Evolutionary conservation across 345 rosid genomes (phyloP), one percentile per base, ranked within the genome.

Genomic region (Luvunga scandens): DNA sequence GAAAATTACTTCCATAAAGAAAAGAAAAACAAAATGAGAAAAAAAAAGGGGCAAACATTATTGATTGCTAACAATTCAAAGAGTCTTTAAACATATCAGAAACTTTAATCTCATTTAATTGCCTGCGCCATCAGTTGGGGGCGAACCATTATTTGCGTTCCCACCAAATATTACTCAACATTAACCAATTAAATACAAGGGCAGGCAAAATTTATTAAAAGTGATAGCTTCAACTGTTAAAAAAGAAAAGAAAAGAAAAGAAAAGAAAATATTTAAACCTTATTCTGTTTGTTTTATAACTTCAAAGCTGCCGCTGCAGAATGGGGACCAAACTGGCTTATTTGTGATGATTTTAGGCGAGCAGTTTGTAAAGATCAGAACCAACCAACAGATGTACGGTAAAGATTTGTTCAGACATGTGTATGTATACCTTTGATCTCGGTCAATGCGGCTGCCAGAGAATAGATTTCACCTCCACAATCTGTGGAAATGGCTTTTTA

Each of bases 381-480:
- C 56, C 9, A 28, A 39, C 6, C 1, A 27, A 34, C 34, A 73
- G 34, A 25, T 66, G 78, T 66, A 75, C 65, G 72, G 48, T 38
- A 24, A 27, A 68, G 66, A 76, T 76, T 30, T 56, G 66, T 25
- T 25, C 68, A 59, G 67, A 57, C 39, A 9, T 9, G 1, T 8
- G 10, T 8, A 8, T 8, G 42, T 39, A 39, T 9, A 55, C 57
- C 21, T 19, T 18, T 5, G 9, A 21, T 38, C 50, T 19, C 19
- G 66, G 56, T 56, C 66, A 77, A 77, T 77, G 66, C 79, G 57
- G 68, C 68, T 28, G 67, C 59, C 21, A 50, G n/a, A 10, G 22
- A 53, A 5, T 53, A 53, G 50, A 42, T 45, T 45, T 45, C 50
- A 13, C 50, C 50, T 36, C 36, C 53, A 77, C 73, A 73, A 57